These are phyloP conservation scores for Arthrobotrys megalospora DNA, from an alignment of 2,329 filamentous ascomycete species.

Conservation along the genomic window DNA sequence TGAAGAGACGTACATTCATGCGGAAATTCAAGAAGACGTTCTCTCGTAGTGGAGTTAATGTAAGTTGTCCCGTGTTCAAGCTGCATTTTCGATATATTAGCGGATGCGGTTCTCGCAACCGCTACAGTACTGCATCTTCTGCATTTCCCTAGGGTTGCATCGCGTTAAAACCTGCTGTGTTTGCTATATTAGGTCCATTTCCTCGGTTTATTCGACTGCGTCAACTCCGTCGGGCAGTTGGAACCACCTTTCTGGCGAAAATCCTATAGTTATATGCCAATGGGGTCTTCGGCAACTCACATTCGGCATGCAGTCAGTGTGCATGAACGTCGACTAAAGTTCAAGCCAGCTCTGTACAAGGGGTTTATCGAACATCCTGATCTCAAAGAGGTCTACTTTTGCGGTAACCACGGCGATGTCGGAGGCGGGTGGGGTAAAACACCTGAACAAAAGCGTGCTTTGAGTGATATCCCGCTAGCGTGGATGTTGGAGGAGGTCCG, in stretches of 20 bases:
- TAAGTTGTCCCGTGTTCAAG: background rate
- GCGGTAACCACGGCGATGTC: slow-evolving; percentile 72
- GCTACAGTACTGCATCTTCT: no score
- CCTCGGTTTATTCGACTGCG: slow-evolving; percentile 73
- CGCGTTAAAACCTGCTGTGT: background rate
- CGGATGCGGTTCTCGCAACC: background rate
- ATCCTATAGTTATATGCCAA: slow-evolving; percentile 67
- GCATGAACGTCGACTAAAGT: slow-evolving; percentile 73
- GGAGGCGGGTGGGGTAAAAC: slow-evolving; percentile 72
- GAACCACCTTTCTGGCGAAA: slow-evolving; percentile 67
- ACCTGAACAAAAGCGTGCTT: slow-evolving; percentile 65
- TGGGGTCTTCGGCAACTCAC: slow-evolving; percentile 69
- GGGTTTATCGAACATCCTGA: slow-evolving; percentile 64
- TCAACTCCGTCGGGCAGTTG: slow-evolving; percentile 70
- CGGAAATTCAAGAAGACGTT: slow-evolving; percentile 70
- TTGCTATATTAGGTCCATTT: slow-evolving; percentile 69
- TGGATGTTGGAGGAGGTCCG: slow-evolving; percentile 72
- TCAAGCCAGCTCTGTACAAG: slow-evolving; percentile 71
- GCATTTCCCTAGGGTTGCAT: background rate
- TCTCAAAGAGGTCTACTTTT: slow-evolving; percentile 73
- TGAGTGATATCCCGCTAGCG: slow-evolving; percentile 71
- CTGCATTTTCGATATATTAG: background rate
- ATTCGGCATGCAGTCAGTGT: slow-evolving; percentile 73
- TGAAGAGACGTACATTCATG: slow-evolving; percentile 63
- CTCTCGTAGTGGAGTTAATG: slow-evolving; percentile 69